These are phyloP conservation scores for Daldinia concentrica DNA, from an alignment of 495 filamentous ascomycete species.

Conservation along the genomic window DNA sequence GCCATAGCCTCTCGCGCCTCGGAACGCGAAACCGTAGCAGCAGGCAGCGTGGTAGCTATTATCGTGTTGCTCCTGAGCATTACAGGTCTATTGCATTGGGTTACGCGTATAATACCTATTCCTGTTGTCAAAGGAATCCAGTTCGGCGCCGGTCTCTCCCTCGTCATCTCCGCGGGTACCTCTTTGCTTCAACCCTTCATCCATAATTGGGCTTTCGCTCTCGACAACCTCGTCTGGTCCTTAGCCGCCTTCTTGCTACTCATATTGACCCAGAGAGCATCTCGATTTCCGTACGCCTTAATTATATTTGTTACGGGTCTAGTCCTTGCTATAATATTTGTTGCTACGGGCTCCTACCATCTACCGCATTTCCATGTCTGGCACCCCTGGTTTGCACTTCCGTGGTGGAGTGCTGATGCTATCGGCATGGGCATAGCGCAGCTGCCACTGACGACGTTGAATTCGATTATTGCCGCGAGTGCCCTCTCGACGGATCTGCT, in stretches of 20 bases:
- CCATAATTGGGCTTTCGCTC: constrained; percentile 62
- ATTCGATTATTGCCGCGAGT: constrained; percentile 86
- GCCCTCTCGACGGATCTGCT: constrained; percentile 78
- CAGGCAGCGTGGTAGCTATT: constrained; percentile 77
- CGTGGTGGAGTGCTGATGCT: constrained; percentile 49
- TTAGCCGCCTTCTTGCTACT: constrained; percentile 74
- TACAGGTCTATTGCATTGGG: constrained; percentile 76
- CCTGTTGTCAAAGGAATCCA: constrained; percentile 95
- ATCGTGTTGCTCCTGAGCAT: constrained; percentile 78
- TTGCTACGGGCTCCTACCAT: constrained; percentile 31
- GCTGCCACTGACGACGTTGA: constrained; percentile 87
- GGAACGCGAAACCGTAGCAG: constrained; percentile 74
- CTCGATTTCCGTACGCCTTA: constrained; percentile 78
- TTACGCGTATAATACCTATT: constrained; percentile 75
- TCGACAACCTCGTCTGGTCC: constrained; percentile 79
- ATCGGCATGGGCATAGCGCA: constrained; percentile 76
- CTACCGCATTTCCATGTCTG: constrained; percentile 62
- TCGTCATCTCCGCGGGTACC: constrained; percentile 77
- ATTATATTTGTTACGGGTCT: constrained; percentile 72
- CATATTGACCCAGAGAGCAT: constrained; percentile 66
- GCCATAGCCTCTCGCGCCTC: constrained; percentile 75
- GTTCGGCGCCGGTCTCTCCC: constrained; percentile 83
- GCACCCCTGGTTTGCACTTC: constrained; percentile 57
- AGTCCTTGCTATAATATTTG: constrained; percentile 60
- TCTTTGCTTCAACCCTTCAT: constrained; percentile 66